These are phyloP conservation scores for Phytophthora citrophthora DNA, from an alignment of 352 stramenopile genomes.

Conservation along the genomic window DNA sequence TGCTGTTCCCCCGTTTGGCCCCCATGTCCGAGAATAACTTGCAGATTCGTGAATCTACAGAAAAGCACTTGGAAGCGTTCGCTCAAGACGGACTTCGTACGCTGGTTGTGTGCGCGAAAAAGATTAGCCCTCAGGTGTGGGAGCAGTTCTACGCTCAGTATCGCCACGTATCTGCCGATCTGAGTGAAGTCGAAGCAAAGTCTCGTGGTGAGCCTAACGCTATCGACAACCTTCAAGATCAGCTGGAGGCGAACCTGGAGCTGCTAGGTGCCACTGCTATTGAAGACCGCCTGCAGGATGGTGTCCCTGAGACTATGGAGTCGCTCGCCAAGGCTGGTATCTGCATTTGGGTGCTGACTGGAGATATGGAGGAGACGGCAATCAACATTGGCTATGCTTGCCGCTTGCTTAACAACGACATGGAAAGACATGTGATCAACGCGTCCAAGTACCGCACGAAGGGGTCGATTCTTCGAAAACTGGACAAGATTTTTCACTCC, in stretches of 20 bases:
- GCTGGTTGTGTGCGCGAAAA: constrained; percentile 82
- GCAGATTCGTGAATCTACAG: constrained; percentile 47
- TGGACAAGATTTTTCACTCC: constrained; percentile 83
- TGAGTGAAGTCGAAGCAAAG: constrained; percentile 79
- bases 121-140: constrained; percentile 62
- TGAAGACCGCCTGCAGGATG: constrained; percentile 86
- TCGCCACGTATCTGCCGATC: constrained; percentile 59
- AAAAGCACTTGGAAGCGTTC: constrained; percentile 83
- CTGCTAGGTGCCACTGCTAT: constrained; percentile 87
- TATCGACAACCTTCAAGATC: constrained; percentile 74
- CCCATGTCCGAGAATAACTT: constrained; percentile 45
- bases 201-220: constrained; percentile 59
- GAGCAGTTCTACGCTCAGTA: constrained; percentile 74
- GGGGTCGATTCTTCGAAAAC: constrained; percentile 64
- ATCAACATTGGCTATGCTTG: constrained; percentile 92
- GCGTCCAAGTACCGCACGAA: constrained; percentile 68
- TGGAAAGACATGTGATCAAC: constrained; percentile 92
- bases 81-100: constrained; percentile 89
- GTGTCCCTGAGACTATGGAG: constrained; percentile 85
- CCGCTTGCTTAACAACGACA: constrained; percentile 92
- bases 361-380: constrained; percentile 91
- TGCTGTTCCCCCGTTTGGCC: constrained; percentile 83
- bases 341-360: constrained; percentile 88
- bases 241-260: constrained; percentile 81
- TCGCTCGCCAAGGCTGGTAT: constrained; percentile 77